phyloP scores from a whole-genome alignment of 208 protist species.

The Blechomonas ayalai region DNA sequence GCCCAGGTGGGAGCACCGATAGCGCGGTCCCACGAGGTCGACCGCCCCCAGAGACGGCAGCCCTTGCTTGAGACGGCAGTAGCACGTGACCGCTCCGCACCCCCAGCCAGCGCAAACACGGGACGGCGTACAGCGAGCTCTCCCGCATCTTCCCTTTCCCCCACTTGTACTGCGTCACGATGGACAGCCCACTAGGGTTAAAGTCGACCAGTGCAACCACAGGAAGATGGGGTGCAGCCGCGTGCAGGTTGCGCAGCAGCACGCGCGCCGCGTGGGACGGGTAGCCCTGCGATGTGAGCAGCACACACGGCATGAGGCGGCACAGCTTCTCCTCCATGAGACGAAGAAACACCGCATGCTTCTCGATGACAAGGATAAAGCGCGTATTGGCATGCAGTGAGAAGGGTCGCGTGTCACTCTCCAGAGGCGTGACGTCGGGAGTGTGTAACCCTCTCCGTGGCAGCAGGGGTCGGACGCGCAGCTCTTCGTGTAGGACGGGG shows the following conservation, averaged over 20 bases:
- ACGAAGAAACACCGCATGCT: conserved; percentile 70
- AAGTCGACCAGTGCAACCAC: conserved; percentile 74
- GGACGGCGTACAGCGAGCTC: background rate
- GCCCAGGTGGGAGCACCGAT: too few relatives aligned
- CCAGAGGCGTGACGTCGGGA: background rate
- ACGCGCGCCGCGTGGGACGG: conserved; percentile 55
- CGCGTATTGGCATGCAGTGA: conserved; percentile 29
- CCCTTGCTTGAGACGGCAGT: too few relatives aligned
- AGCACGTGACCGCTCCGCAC: too few relatives aligned
- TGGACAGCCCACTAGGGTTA: conserved; percentile 74
- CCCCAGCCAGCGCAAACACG: conserved; percentile 9
- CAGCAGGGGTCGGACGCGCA: conserved; percentile 7
- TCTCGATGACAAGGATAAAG: conserved; percentile 78
- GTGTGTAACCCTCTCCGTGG: background rate
- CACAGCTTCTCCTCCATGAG: conserved; percentile 52
- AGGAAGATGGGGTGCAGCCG: conserved; percentile 30
- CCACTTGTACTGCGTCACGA: conserved; percentile 67
- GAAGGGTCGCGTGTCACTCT: conserved; percentile 9
- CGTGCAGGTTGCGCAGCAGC: conserved; percentile 54
- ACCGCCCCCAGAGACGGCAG: too few relatives aligned
- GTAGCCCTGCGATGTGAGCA: conserved; percentile 76
- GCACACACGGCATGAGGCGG: conserved; percentile 52
- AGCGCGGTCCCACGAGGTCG: too few relatives aligned
- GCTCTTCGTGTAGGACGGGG: conserved; percentile 17
- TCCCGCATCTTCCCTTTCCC: background rate